Evolutionary conservation across 495 filamentous ascomycete genomes (phyloP).

Genomic region (Tuber umbilicatum): DNA sequence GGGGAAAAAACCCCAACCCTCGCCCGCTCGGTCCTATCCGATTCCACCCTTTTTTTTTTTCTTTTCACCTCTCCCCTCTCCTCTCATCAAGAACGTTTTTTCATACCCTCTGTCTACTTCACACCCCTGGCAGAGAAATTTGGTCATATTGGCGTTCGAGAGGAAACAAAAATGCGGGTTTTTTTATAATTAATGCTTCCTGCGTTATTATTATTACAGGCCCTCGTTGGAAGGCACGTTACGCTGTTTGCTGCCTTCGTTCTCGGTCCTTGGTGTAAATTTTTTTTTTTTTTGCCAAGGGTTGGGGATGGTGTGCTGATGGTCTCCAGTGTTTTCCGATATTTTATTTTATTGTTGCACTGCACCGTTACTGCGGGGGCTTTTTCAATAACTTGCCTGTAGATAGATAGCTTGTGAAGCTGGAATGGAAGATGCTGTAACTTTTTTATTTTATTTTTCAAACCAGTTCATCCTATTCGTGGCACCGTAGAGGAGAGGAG

Average conservation of each 20-base stretch:
- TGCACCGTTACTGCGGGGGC: neutral
- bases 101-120: constrained; percentile 27
- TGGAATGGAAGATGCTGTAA: too few relatives aligned
- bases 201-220: constrained; percentile 1
- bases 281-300: neutral
- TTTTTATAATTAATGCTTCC: too few relatives aligned
- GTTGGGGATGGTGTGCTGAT: constrained; percentile 18
- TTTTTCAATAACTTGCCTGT: too few relatives aligned
- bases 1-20: too few relatives aligned
- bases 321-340: constrained; percentile 34
- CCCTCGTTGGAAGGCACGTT: constrained; percentile 28
- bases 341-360: constrained; percentile 12
- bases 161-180: constrained; percentile 18
- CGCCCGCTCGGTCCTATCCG: neutral
- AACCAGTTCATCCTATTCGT: neutral
- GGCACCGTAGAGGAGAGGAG: neutral
- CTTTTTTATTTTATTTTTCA: too few relatives aligned
- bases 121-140: constrained; percentile 16
- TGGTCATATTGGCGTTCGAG: constrained; percentile 42
- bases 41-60: neutral
- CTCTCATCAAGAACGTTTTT: constrained; percentile 35
- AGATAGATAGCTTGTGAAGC: neutral
- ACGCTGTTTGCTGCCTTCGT: constrained; percentile 20
- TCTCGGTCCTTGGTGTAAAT: neutral
- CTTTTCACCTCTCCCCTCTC: neutral